phyloP scores from a whole-genome alignment of 176 grass and related monocot genomes.

The maize (Zea mays) region Zm-B73-REFERENCE-NAM-5.0 NC_050096.1:28749501-28750000 shows the following conservation, averaged over 20 bases:
- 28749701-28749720: conserved; percentile 10
- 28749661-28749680: conserved; percentile 23
- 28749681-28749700: conserved; percentile 40
- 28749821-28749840: conserved; percentile 92
- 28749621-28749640: not conserved
- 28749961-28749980: conserved; percentile 88
- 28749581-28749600: not conserved
- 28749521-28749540: too few relatives aligned
- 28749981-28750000: conserved; percentile 56
- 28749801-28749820: conserved; percentile 96
- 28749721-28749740: conserved; percentile 5
- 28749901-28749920: conserved; percentile 96
- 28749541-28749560: not conserved
- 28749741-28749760: conserved; percentile 19
- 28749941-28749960: conserved; percentile 85
- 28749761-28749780: conserved; percentile 35
- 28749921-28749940: conserved; percentile 87
- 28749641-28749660: not conserved
- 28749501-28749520: too few relatives aligned
- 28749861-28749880: conserved; percentile 80
- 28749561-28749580: not conserved
- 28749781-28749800: conserved; percentile 71
- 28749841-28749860: conserved; percentile 88
- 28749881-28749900: conserved; percentile 86
- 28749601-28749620: not conserved